Conservation (phyloP, 1,139 yeast species). For the Kurtzmaniella quercitrusa region DNA sequence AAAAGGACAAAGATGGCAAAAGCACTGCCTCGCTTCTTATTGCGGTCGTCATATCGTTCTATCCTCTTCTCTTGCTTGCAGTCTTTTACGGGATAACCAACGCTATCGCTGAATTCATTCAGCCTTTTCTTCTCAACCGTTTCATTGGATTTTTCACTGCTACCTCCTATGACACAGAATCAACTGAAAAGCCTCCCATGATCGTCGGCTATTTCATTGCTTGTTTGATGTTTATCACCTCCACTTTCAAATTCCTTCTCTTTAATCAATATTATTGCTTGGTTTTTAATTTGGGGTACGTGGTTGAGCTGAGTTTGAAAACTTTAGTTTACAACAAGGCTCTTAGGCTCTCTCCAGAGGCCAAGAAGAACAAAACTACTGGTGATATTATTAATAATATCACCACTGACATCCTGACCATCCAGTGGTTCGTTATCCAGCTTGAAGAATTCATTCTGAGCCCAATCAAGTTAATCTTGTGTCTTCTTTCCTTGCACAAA, state of each 20-base stretch:
- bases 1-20: not conserved
- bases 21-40: slow-evolving; percentile 12
- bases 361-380: slow-evolving; percentile 22
- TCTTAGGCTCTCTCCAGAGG: slow-evolving; percentile 21
- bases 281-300: slow-evolving; percentile 27
- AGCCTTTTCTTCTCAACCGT: slow-evolving; percentile 20
- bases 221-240: slow-evolving; percentile 14
- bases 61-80: slow-evolving; percentile 9
- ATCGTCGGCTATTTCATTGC: slow-evolving; percentile 20
- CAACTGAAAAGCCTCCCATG: slow-evolving; percentile 12
- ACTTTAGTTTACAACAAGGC: slow-evolving; percentile 22
- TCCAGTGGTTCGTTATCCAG: slow-evolving; percentile 15
- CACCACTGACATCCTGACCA: slow-evolving; percentile 18
- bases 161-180: not conserved
- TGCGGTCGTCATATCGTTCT: slow-evolving; percentile 12
- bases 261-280: slow-evolving; percentile 18
- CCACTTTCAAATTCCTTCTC: slow-evolving; percentile 14
- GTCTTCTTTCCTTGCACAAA: slow-evolving; percentile 18
- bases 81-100: slow-evolving; percentile 11
- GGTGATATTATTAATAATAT: slow-evolving; percentile 28
- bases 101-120: slow-evolving; percentile 12
- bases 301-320: slow-evolving; percentile 24
- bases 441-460: slow-evolving; percentile 17
- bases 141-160: slow-evolving; percentile 18
- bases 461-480: slow-evolving; percentile 18